phyloP scores from a whole-genome alignment of 176 grass and related monocot genomes.

The Triticum dicoccoides region DNA sequence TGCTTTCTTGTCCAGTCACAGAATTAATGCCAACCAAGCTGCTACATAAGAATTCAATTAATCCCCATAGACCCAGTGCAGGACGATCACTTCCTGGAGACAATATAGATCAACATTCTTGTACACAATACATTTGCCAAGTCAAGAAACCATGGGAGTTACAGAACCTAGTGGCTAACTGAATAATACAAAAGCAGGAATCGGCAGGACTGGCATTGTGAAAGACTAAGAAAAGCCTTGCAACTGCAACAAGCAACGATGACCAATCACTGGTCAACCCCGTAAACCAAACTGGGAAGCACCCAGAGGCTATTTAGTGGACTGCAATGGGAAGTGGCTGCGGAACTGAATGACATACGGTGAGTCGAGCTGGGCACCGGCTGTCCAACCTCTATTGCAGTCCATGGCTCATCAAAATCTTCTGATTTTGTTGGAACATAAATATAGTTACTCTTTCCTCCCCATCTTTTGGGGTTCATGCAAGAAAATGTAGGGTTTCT shows the following conservation, averaged over 20 bases:
- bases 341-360: not conserved
- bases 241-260: not conserved
- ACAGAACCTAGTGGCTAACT: not conserved
- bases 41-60: not conserved
- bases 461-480: slow-evolving; percentile 50
- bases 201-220: not conserved
- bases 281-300: slow-evolving; percentile 30
- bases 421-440: not conserved
- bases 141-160: not conserved
- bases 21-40: not conserved
- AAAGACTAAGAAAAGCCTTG: not conserved
- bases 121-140: not conserved
- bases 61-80: not conserved
- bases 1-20: not conserved
- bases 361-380: not conserved
- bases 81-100: not conserved
- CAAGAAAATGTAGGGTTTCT: slow-evolving; percentile 43
- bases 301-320: slow-evolving; percentile 18
- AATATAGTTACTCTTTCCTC: slow-evolving; percentile 51
- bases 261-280: not conserved
- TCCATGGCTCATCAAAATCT: slow-evolving; percentile 25
- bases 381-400: slow-evolving; percentile 18
- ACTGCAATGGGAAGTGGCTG: not conserved
- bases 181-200: not conserved
- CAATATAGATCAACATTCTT: not conserved